These are phyloP conservation scores for Coniophora puteana DNA, from an alignment of 1,284 basidiomycete genomes.

Conservation along the genomic window DNA sequence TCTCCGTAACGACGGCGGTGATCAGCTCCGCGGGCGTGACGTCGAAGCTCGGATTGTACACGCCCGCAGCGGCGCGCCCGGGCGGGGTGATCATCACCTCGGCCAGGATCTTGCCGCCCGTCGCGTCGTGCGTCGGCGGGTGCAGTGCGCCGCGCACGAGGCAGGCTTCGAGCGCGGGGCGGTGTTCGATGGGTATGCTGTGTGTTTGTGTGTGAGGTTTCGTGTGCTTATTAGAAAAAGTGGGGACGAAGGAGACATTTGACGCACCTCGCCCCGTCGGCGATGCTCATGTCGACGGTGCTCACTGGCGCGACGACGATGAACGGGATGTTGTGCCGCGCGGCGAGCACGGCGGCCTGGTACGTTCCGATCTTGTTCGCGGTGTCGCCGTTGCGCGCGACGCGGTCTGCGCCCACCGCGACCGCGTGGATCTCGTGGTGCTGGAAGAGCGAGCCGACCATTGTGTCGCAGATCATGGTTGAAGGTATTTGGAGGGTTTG, in stretches of 20 bases:
- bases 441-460: slow-evolving; percentile 91
- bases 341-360: slow-evolving; percentile 85
- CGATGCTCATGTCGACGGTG: slow-evolving; percentile 81
- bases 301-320: slow-evolving; percentile 88
- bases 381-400: slow-evolving; percentile 89
- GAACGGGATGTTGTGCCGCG: slow-evolving; percentile 82
- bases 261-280: slow-evolving; percentile 66
- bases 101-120: slow-evolving; percentile 50
- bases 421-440: slow-evolving; percentile 85
- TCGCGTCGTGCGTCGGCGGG: slow-evolving; percentile 37
- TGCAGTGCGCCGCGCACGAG: slow-evolving; percentile 77
- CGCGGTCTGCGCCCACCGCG: slow-evolving; percentile 81
- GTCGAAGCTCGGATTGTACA: slow-evolving; percentile 93
- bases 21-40: slow-evolving; percentile 86
- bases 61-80: slow-evolving; percentile 49
- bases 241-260: not conserved
- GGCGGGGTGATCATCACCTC: slow-evolving; percentile 78
- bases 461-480: slow-evolving; percentile 94
- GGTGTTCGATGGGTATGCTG: slow-evolving; percentile 90
- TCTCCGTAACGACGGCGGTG: slow-evolving; percentile 86
- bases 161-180: slow-evolving; percentile 82
- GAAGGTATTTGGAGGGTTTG: slow-evolving; percentile 78
- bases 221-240: slow-evolving; percentile 2
- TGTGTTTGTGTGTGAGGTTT: slow-evolving; percentile 5
- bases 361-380: slow-evolving; percentile 95